phyloP scores from a whole-genome alignment of 495 filamentous ascomycete species.

The Pyrenula massariospora region DNA sequence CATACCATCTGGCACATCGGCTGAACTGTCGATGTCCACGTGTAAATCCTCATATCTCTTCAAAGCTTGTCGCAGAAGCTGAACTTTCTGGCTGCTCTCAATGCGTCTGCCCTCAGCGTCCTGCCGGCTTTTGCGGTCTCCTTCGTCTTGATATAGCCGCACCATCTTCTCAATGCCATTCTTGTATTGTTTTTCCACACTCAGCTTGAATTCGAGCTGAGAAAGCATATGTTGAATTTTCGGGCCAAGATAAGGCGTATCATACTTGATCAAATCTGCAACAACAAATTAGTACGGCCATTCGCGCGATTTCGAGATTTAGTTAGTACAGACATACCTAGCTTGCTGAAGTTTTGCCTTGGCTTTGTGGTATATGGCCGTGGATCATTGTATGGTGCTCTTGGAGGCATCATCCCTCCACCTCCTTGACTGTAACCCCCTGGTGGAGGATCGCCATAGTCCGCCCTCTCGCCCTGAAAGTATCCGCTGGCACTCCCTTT shows the following conservation, averaged over 20 bases:
- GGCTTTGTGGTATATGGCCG: conserved; percentile 56
- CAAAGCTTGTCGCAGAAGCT: conserved; percentile 85
- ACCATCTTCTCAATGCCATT: conserved; percentile 99
- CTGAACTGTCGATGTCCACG: conserved; percentile 74
- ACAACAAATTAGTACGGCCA: conserved; percentile 8
- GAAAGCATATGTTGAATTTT: conserved; percentile 99
- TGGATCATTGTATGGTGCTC: conserved; percentile 67
- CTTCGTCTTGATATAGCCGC: conserved; percentile 91
- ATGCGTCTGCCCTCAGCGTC: conserved; percentile 83
- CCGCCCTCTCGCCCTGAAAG: conserved; percentile 27
- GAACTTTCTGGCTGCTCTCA: conserved; percentile 96
- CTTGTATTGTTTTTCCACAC: conserved; percentile 98
- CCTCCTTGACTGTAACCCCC: conserved; percentile 46
- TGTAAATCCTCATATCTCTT: conserved; percentile 97
- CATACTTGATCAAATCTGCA: conserved; percentile 95
- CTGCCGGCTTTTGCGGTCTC: conserved; percentile 87
- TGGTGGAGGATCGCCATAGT: conserved; percentile 40
- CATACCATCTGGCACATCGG: conserved; percentile 77
- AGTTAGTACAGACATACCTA: conserved; percentile 50
- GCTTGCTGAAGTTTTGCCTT: conserved; percentile 86
- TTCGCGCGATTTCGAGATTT: conserved; percentile 3
- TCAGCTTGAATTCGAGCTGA: conserved; percentile 96
- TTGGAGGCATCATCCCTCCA: conserved; percentile 66
- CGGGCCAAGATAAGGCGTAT: conserved; percentile 88
- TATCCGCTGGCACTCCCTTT: conserved; percentile 49